Conservation (phyloP, 306 rosid species). For the Sicyos baderoa region DNA sequence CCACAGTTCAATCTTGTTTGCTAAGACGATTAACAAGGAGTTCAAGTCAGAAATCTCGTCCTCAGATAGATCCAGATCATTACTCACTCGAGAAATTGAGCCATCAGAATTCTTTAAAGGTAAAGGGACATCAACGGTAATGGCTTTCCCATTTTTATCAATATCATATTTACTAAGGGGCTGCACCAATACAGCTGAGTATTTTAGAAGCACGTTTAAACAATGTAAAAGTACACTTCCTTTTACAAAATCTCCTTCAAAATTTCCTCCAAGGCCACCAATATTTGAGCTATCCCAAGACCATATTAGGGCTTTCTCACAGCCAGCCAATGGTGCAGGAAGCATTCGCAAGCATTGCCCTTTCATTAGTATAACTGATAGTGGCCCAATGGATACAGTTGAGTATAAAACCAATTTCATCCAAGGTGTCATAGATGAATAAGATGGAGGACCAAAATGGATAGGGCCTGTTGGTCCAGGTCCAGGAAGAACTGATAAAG, state of each 20-base stretch:
- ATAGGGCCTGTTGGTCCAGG: constrained; percentile 47
- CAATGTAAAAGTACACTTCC: constrained; percentile 85
- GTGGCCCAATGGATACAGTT: constrained; percentile 67
- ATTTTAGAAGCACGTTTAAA: constrained; percentile 69
- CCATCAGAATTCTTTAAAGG: constrained; percentile 84
- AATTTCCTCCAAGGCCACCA: constrained; percentile 82
- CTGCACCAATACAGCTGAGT: constrained; percentile 82
- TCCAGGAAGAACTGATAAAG: constrained; percentile 76
- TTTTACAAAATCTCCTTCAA: constrained; percentile 72
- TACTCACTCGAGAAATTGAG: constrained; percentile 45
- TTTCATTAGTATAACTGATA: constrained; percentile 84
- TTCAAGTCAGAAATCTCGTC: constrained; percentile 53
- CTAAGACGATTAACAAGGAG: constrained; percentile 51
- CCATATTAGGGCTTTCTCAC: constrained; percentile 93
- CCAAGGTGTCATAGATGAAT: constrained; percentile 95
- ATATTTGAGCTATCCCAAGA: constrained; percentile 83
- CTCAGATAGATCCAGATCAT: constrained; percentile 57
- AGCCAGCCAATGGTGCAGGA: constrained; percentile 92
- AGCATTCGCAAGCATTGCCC: constrained; percentile 86
- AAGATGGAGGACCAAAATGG: constrained; percentile 93
- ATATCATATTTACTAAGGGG: constrained; percentile 78
- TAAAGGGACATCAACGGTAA: constrained; percentile 79
- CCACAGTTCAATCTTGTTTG: constrained; percentile 58
- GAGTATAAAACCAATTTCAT: constrained; percentile 88
- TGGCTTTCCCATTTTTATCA: constrained; percentile 49